A percentile compares a stretch with the other conserved stretches of the same genome.
Evolutionary conservation across 257 asterid species (phyloP).

Genomic region (Penstemon barbatus): DNA sequence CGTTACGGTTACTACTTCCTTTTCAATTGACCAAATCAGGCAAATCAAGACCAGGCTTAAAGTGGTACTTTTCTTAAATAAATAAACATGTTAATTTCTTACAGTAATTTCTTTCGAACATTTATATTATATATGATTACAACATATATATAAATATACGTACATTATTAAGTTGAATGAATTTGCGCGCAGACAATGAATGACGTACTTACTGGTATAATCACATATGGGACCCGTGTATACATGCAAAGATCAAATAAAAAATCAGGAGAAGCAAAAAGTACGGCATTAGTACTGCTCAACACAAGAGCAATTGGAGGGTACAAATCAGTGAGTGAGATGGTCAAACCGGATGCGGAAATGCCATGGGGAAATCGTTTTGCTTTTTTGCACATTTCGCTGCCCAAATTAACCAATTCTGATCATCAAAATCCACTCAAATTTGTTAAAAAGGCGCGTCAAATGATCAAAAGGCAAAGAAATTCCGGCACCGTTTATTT

Average conservation of each 20-base stretch:
- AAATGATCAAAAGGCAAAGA: constrained; percentile 47
- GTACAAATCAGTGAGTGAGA: constrained; percentile 61
- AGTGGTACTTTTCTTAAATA: constrained; percentile 48
- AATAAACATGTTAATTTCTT: constrained; percentile 7
- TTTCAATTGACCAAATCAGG: constrained; percentile 40
- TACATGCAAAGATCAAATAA: constrained; percentile 49
- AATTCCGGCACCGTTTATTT: constrained; percentile 53
- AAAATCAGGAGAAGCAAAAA: constrained; percentile 35
- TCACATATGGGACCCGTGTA: constrained; percentile 51
- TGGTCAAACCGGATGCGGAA: constrained; percentile 56
- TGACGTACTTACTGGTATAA: constrained; percentile 63
- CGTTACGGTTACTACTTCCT: constrained; percentile 34
- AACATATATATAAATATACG: too few species aligned
- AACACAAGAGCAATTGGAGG: constrained; percentile 65
- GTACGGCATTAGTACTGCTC: constrained; percentile 53
- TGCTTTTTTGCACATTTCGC: constrained; percentile 49
- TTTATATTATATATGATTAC: not conserved
- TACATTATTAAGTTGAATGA: too few species aligned
- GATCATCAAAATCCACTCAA: constrained; percentile 41
- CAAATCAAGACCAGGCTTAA: constrained; percentile 43
- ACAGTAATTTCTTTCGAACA: not conserved
- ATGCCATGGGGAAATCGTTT: constrained; percentile 73
- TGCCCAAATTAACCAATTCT: constrained; percentile 38
- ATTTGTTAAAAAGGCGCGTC: constrained; percentile 47
- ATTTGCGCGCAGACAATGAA: constrained; percentile 57